Evolutionary conservation across 2,329 filamentous ascomycete genomes (phyloP).

Genomic region (Epichloe brachyelytri): DNA sequence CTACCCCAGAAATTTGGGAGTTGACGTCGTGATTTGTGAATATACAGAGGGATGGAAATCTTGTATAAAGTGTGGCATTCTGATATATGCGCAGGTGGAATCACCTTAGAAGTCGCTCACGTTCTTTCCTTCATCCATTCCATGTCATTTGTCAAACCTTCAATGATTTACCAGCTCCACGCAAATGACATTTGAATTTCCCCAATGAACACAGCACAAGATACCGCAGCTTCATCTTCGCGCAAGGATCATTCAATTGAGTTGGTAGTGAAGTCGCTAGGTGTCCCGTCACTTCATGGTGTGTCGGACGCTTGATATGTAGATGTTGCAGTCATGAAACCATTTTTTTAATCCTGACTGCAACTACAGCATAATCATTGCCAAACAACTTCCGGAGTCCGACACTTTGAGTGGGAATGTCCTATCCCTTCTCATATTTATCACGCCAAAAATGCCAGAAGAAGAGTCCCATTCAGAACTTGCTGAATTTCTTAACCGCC

Average conservation of each 20-base stretch:
- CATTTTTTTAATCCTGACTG: slow-evolving; percentile 29
- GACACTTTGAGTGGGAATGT: slow-evolving; percentile 25
- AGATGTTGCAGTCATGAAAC: slow-evolving; percentile 24
- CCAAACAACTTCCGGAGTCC: slow-evolving; percentile 29
- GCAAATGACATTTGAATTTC: too few species aligned
- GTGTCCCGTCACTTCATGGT: not conserved
- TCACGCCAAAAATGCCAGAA: slow-evolving; percentile 44
- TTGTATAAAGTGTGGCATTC: too few species aligned
- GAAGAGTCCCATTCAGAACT: slow-evolving; percentile 66
- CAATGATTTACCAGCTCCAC: too few species aligned
- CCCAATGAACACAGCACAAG: too few species aligned
- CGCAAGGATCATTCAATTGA: not conserved
- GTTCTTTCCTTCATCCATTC: too few species aligned
- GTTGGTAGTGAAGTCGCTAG: too few species aligned
- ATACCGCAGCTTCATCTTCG: too few species aligned
- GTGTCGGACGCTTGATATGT: not conserved
- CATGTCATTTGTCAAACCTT: too few species aligned
- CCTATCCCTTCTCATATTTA: slow-evolving; percentile 29
- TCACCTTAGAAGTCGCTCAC: too few species aligned
- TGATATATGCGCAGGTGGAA: too few species aligned
- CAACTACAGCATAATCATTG: slow-evolving; percentile 32
- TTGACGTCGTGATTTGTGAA: too few species aligned
- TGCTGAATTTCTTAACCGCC: slow-evolving; percentile 93
- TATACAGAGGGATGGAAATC: too few species aligned
- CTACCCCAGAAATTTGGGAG: not conserved